These are phyloP conservation scores for Cenchrus fungigraminus DNA, from an alignment of 176 grass and related monocot species.

Conservation along the genomic window DNA sequence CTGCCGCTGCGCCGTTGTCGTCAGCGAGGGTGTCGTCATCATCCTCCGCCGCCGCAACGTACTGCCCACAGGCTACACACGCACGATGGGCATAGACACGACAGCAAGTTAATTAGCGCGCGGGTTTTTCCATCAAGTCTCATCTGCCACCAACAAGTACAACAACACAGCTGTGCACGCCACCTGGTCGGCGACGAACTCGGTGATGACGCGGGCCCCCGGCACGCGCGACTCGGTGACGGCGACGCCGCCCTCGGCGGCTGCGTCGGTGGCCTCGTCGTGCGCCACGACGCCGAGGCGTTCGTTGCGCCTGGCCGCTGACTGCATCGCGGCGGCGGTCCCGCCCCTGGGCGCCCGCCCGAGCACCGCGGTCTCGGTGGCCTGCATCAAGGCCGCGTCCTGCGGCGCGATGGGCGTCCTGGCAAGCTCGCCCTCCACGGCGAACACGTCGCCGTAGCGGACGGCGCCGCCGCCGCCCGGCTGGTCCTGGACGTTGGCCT, in stretches of 20 bases:
- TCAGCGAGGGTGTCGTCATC: background rate
- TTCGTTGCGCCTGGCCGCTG: conserved; percentile 50
- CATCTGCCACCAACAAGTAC: background rate
- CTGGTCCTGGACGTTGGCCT: background rate
- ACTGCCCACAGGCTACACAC: conserved; percentile 30
- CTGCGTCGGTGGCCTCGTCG: conserved; percentile 19
- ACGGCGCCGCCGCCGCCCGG: background rate
- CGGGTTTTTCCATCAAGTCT: background rate
- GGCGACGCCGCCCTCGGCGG: conserved; percentile 33
- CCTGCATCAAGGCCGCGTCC: conserved; percentile 63
- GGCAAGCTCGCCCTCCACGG: conserved; percentile 39
- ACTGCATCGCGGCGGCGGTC: conserved; percentile 56
- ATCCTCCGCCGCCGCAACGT: background rate
- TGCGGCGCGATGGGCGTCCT: conserved; percentile 21
- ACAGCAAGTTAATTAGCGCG: background rate
- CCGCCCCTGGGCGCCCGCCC: conserved; percentile 31
- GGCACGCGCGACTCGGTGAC: conserved; percentile 42
- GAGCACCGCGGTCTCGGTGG: conserved; percentile 39
- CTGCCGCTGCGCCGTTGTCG: background rate
- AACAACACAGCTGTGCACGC: background rate
- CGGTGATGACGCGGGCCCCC: conserved; percentile 41
- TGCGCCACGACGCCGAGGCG: conserved; percentile 28
- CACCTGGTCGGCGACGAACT: conserved; percentile 62
- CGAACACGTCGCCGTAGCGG: conserved; percentile 58
- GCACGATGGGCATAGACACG: background rate